These are phyloP conservation scores for Secale cereale DNA, from an alignment of 176 grass and related monocot genomes.

Conservation along the genomic window DNA sequence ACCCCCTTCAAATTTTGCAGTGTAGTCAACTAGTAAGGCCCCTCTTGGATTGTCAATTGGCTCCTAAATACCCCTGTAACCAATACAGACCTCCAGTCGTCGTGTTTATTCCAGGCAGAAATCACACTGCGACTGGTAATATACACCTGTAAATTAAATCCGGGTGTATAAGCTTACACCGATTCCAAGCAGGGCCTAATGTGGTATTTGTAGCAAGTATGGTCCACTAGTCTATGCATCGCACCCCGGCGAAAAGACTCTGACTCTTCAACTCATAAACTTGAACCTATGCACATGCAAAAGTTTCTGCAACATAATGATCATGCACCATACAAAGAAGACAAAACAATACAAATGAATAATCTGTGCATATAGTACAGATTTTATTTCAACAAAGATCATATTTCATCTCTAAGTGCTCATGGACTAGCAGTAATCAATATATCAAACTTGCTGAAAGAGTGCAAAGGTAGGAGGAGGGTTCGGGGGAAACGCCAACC, in stretches of 20 bases:
- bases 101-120: too few species aligned
- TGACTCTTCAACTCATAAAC: neutral
- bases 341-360: neutral
- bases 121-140: too few species aligned
- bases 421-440: neutral
- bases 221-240: neutral
- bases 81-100: too few species aligned
- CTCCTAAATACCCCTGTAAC: too few species aligned
- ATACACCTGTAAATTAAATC: too few species aligned
- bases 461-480: neutral
- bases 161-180: too few species aligned
- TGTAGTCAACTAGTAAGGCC: neutral
- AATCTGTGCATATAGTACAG: neutral
- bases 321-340: neutral
- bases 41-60: too few species aligned
- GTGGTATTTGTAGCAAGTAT: constrained; percentile 9
- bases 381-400: neutral
- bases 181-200: neutral
- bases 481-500: neutral
- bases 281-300: neutral
- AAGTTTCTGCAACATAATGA: neutral
- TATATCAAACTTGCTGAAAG: neutral
- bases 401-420: neutral
- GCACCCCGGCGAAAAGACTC: neutral
- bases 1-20: neutral